These are phyloP conservation scores for Hypsizygus marmoreus DNA, from an alignment of 768 basidiomycete species.

Conservation along the genomic window DNA sequence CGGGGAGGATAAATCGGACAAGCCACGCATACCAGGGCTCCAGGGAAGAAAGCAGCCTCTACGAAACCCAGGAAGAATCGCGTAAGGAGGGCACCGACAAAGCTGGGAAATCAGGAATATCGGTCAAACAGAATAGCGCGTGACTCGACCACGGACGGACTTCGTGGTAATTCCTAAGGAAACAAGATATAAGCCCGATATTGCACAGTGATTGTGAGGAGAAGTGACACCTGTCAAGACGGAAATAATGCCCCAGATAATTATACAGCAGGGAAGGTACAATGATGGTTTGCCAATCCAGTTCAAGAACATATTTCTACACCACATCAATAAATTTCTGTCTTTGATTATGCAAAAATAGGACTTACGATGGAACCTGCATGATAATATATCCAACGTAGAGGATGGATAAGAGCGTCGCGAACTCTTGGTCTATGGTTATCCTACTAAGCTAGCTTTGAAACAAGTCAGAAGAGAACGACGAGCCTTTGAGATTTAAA, in stretches of 20 bases:
- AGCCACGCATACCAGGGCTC: slow-evolving; percentile 44
- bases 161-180: slow-evolving; percentile 20
- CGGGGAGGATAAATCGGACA: slow-evolving; percentile 5
- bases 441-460: not conserved
- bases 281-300: slow-evolving; percentile 63
- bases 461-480: too few species aligned
- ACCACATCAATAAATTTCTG: not conserved
- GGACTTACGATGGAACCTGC: slow-evolving; percentile 69
- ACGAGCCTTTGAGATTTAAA: slow-evolving; percentile 49
- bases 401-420: slow-evolving; percentile 59
- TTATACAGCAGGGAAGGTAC: slow-evolving; percentile 64
- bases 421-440: slow-evolving; percentile 46
- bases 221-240: slow-evolving; percentile 44
- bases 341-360: not conserved
- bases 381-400: slow-evolving; percentile 71
- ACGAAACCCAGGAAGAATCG: slow-evolving; percentile 79
- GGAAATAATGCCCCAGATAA: slow-evolving; percentile 64
- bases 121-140: not conserved
- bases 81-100: slow-evolving; percentile 61
- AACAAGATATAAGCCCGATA: not conserved
- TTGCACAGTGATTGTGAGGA: not conserved
- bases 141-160: slow-evolving; percentile 9
- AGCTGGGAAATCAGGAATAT: slow-evolving; percentile 42
- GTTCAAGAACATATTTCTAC: slow-evolving; percentile 70
- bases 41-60: slow-evolving; percentile 74